phyloP scores from a whole-genome alignment of 768 basidiomycete genomes.

The Strobilomyces dryophilus region DNA sequence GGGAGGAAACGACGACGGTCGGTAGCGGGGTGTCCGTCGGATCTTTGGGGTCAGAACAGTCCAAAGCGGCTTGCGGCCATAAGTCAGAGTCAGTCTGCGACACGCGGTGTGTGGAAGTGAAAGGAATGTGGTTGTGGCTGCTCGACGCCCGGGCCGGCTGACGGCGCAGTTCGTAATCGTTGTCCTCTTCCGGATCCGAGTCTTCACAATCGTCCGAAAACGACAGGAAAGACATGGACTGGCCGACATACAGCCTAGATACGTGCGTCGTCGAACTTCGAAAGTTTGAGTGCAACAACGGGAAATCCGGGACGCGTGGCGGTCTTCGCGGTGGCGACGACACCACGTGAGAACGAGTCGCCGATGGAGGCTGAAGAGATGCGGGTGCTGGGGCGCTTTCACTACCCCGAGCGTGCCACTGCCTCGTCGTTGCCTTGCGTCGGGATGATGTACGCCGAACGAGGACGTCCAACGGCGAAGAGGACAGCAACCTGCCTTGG shows the following conservation, averaged over 20 bases:
- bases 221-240: constrained; percentile 25
- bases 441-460: constrained; percentile 50
- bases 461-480: constrained; percentile 59
- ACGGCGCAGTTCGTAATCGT: constrained; percentile 32
- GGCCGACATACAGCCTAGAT: constrained; percentile 6
- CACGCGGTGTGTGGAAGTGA: background rate
- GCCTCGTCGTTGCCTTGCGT: constrained; percentile 21
- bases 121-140: constrained; percentile 1
- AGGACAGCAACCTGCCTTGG: constrained; percentile 31
- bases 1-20: constrained; percentile 52
- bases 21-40: constrained; percentile 37
- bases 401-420: background rate
- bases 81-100: constrained; percentile 1
- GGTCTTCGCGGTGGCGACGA: constrained; percentile 9
- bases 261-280: constrained; percentile 34
- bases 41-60: constrained; percentile 9
- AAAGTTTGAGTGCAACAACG: constrained; percentile 48
- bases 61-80: constrained; percentile 14
- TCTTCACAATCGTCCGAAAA: constrained; percentile 29
- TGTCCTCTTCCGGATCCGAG: constrained; percentile 31
- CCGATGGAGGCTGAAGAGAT: constrained; percentile 6
- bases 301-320: constrained; percentile 35
- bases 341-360: background rate
- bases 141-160: background rate
- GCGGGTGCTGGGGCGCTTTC: constrained; percentile 4